Conservation (phyloP, 2,329 filamentous ascomycete species). For the Periglandula ipomoeae region DNA sequence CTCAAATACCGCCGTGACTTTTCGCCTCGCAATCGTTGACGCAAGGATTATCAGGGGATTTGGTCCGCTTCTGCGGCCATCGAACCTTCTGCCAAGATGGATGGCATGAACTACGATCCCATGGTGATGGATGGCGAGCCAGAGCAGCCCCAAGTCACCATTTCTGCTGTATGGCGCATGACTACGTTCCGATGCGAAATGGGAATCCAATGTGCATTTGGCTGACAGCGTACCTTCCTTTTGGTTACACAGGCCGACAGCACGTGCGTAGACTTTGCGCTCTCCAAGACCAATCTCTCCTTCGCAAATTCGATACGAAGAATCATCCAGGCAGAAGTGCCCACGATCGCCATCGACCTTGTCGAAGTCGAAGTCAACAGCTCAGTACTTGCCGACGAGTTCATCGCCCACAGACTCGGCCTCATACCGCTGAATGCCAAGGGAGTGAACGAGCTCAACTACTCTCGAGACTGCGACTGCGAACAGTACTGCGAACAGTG, state of each 20-base stretch:
- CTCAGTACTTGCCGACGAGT: slow-evolving; percentile 93
- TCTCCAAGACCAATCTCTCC: slow-evolving; percentile 79
- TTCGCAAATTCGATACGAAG: slow-evolving; percentile 91
- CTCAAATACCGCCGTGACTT: not conserved
- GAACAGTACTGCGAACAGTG: slow-evolving; percentile 91
- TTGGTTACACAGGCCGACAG: slow-evolving; percentile 54
- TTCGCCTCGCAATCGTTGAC: not conserved
- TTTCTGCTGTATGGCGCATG: slow-evolving; percentile 42
- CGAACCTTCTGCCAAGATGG: slow-evolving; percentile 20
- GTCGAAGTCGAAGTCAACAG: slow-evolving; percentile 91
- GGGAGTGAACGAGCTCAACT: slow-evolving; percentile 72
- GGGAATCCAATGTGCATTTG: not conserved
- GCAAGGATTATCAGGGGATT: not conserved
- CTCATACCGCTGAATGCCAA: slow-evolving; percentile 81
- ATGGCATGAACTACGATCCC: slow-evolving; percentile 50
- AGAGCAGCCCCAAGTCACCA: slow-evolving; percentile 48
- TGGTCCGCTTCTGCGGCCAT: slow-evolving; percentile 4
- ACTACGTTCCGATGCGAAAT: not conserved
- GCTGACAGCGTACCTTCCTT: slow-evolving; percentile 1
- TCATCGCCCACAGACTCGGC: slow-evolving; percentile 85
- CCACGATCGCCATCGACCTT: slow-evolving; percentile 88
- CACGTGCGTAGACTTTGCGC: slow-evolving; percentile 81
- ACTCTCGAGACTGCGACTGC: slow-evolving; percentile 92
- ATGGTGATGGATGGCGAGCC: slow-evolving; percentile 52
- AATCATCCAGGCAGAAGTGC: slow-evolving; percentile 86